Base-by-base conservation (phyloP, 805 yeast species). In the Schwanniomyces pseudopolymorphus region DNA sequence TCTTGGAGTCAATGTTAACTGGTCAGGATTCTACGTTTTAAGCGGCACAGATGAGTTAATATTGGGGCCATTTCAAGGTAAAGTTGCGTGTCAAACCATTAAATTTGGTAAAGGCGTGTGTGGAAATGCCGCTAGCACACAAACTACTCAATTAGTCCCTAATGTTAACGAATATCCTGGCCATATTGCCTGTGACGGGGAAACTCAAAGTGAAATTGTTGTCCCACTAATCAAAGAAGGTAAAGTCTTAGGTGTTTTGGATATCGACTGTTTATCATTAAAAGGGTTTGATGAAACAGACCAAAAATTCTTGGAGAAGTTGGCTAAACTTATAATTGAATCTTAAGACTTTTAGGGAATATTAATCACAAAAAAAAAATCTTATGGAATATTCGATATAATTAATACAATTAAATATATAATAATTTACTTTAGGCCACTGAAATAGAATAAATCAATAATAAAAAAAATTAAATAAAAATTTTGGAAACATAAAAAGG, bases 111-210 rank as follows among this genome's bases (percentile, higher is more conserved):
- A 69, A 48, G 99, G 99, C 11, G 98, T 92, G 0, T 94, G 98
- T 69, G 98, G 99, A 4, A 70, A 80, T 1, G 96, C 96, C 1
- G 96, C 96, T 0, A 50, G 59, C 0, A 52, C 70, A 0, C 64
- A 66, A 45, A 44, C 63, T 38, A 86, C 96, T 0, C 96, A 89
- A 60, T 59, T 90, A 5, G 97, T 92, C 9, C 73, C 77, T 1
- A 80, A 92, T 61, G 98, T 92, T 2, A 74, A 85, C 17, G 63
- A 78, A 54, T 89, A 81, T 57, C 96, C 96, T 0, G 96, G 96
- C 1, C 98, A 92, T 61, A 94, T 92, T 53, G 98, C 98, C 0
- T 92, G 99, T 68, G 99, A 94, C 67, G 96, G 96, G 0, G 96
- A 84, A 48, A 92, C 98, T 0, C 78, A 85, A 52, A 87, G 96